These are phyloP conservation scores for Dactylorhiza incarnata DNA, from an alignment of 106 monocot species.

Conservation along the genomic window DNA sequence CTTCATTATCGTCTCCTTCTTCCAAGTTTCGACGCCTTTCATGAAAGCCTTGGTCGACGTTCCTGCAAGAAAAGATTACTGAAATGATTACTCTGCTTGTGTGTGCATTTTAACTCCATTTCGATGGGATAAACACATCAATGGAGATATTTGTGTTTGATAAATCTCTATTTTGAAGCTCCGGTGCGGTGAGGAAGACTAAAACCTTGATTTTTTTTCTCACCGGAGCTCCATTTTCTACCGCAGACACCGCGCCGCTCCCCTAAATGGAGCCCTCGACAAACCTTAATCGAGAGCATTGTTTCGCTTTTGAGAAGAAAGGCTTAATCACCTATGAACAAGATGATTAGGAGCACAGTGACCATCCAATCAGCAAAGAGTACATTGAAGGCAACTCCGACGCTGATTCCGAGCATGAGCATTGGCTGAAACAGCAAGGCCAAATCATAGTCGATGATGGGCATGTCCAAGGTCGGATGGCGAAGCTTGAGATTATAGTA, in stretches of 20 bases:
- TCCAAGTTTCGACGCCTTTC: slow-evolving; percentile 59
- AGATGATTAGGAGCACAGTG: slow-evolving; percentile 48
- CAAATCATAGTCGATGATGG: slow-evolving; percentile 56
- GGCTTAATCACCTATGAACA: slow-evolving; percentile 39
- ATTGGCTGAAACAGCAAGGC: slow-evolving; percentile 52
- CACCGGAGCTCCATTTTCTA: no score
- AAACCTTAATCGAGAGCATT: background rate
- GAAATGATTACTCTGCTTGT: background rate
- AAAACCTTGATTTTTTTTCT: no score
- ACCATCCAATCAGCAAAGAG: slow-evolving; percentile 68
- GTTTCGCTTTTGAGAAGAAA: background rate
- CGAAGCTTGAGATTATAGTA: slow-evolving; percentile 60
- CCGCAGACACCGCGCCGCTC: no score
- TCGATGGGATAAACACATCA: no score
- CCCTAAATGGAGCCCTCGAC: no score
- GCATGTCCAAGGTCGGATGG: slow-evolving; percentile 55
- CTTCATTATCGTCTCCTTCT: slow-evolving; percentile 50
- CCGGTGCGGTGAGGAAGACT: no score
- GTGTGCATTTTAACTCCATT: background rate
- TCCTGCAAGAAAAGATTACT: slow-evolving; percentile 13
- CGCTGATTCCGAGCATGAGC: slow-evolving; percentile 63
- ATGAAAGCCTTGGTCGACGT: slow-evolving; percentile 59
- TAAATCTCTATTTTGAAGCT: no score
- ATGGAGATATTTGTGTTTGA: no score
- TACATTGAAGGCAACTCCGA: slow-evolving; percentile 60